These are phyloP conservation scores for Naematelia aurantialba DNA, from an alignment of 768 basidiomycete species.

Conservation along the genomic window DNA sequence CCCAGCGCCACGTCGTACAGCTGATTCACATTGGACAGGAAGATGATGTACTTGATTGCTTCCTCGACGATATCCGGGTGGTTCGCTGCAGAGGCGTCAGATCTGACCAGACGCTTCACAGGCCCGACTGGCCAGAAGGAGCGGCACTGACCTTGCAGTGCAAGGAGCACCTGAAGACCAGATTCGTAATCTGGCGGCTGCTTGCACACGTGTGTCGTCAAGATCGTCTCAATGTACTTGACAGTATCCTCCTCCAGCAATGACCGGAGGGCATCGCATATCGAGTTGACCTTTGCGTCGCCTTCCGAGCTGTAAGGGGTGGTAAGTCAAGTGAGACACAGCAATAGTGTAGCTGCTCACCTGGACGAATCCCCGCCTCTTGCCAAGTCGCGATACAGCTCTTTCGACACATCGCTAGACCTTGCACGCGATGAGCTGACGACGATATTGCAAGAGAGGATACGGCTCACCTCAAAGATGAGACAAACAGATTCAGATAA, in stretches of 20 bases:
- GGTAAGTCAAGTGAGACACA: not conserved
- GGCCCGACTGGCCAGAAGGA: not conserved
- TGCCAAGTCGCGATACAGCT: conserved; percentile 39
- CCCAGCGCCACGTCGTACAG: conserved; percentile 93
- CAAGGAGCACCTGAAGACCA: conserved; percentile 69
- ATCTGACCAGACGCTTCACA: conserved; percentile 5
- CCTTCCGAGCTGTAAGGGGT: not conserved
- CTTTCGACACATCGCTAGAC: conserved; percentile 34
- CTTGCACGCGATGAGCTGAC: not conserved
- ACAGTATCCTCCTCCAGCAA: conserved; percentile 70
- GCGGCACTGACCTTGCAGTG: conserved; percentile 63
- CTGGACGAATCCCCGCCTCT: conserved; percentile 4
- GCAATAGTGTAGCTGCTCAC: no score
- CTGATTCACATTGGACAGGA: conserved; percentile 85
- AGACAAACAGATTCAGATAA: conserved; percentile 85
- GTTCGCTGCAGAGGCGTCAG: conserved; percentile 51
- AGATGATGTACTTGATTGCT: conserved; percentile 97
- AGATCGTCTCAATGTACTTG: conserved; percentile 81
- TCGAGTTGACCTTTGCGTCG: conserved; percentile 56
- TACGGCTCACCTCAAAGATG: conserved; percentile 65
- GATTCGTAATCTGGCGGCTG: conserved; percentile 85
- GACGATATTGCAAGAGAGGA: not conserved
- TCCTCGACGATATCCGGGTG: conserved; percentile 82
- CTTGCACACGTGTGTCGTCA: conserved; percentile 91
- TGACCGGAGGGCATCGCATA: conserved; percentile 72